Evolutionary conservation across 139 green algal genomes (phyloP).

Genomic region (Raphidocelis subcapitata): DNA sequence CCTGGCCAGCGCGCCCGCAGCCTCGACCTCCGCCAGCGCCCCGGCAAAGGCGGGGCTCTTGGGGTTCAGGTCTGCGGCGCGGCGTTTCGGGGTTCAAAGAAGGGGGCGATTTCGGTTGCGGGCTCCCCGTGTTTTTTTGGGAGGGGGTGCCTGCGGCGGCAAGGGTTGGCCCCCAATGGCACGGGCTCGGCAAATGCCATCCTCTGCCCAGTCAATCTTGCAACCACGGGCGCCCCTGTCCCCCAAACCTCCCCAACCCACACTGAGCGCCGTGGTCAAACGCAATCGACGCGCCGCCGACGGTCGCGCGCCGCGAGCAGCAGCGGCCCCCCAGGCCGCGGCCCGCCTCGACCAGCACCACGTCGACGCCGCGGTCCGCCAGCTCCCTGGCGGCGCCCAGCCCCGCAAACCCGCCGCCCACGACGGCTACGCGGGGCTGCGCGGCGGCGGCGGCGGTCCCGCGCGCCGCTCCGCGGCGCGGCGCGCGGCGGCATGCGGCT

Average conservation of each 20-base stretch:
- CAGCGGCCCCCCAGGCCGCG: conserved; percentile 17
- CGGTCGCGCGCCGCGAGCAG: conserved; percentile 7
- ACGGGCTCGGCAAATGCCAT: too few relatives aligned
- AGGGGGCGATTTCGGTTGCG: too few relatives aligned
- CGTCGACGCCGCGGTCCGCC: not conserved
- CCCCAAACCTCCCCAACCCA: not conserved
- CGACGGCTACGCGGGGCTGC: conserved; percentile 2
- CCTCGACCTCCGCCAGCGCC: not conserved
- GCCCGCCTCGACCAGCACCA: conserved; percentile 17
- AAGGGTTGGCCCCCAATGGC: too few relatives aligned
- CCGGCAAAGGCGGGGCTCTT: conserved; percentile 1
- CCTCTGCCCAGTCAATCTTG: too few relatives aligned
- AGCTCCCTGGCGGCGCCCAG: conserved; percentile 11
- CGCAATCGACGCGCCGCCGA: conserved; percentile 1
- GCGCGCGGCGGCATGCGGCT: conserved; percentile 4
- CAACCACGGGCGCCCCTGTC: too few relatives aligned
- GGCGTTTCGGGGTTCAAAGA: not conserved
- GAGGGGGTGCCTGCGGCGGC: too few relatives aligned
- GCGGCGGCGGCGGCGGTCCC: not conserved
- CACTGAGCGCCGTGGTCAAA: conserved; percentile 18
- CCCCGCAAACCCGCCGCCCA: conserved; percentile 15
- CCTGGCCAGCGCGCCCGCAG: not conserved
- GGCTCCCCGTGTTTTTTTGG: too few relatives aligned
- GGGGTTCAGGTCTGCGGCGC: conserved; percentile 1
- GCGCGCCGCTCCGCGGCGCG: too few relatives aligned